phyloP scores from a whole-genome alignment of 768 basidiomycete genomes.

The Pisolithus marmoratus region DNA sequence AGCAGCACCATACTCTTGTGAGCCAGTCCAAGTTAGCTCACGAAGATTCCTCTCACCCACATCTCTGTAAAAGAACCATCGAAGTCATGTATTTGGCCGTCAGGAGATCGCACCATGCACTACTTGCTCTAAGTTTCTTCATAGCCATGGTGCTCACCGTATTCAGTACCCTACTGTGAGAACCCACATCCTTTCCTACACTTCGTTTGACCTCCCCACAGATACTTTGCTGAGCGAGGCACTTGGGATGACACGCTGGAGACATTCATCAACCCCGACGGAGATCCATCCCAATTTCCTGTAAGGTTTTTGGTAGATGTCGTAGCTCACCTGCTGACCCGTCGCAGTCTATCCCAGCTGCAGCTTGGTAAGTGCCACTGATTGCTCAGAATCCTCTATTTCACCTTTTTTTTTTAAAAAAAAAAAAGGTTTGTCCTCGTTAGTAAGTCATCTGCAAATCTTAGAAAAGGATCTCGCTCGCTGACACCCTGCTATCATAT shows the following conservation, averaged over 20 bases:
- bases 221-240: constrained; percentile 87
- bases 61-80: constrained; percentile 54
- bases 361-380: constrained; percentile 60
- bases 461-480: background rate
- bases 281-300: constrained; percentile 75
- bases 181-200: constrained; percentile 1
- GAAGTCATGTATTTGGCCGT: constrained; percentile 93
- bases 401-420: background rate
- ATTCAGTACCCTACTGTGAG: constrained; percentile 80
- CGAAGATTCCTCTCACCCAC: constrained; percentile 1
- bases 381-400: background rate
- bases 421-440: constrained; percentile 61
- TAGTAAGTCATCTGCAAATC: constrained; percentile 43
- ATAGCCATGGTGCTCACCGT: constrained; percentile 82
- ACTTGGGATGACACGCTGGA: constrained; percentile 80
- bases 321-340: background rate
- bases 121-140: constrained; percentile 85
- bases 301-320: constrained; percentile 33
- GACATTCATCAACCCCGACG: constrained; percentile 80
- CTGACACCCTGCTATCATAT: background rate
- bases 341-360: constrained; percentile 59
- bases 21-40: constrained; percentile 21
- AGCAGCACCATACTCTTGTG: constrained; percentile 79
- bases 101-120: constrained; percentile 77
- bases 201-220: constrained; percentile 17